phyloP scores from a whole-genome alignment of 108 stramenopile species.

The Cyclotella cryptica region DNA sequence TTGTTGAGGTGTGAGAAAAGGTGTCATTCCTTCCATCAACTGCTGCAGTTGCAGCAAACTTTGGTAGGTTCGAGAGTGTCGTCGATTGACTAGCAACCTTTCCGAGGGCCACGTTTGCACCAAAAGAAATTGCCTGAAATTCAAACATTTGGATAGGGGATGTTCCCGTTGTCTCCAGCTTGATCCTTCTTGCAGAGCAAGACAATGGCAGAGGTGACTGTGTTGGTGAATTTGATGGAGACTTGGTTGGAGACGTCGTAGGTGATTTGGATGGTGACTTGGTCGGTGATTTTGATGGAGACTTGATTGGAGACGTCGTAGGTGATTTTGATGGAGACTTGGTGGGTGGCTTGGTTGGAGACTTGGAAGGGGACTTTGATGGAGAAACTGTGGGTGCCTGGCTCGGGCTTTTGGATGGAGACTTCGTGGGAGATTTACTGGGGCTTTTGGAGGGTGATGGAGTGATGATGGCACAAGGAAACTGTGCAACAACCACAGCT shows the following conservation, averaged over 20 bases:
- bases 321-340: no score
- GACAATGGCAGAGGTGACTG: not conserved
- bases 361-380: not conserved
- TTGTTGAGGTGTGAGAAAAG: not conserved
- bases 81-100: not conserved
- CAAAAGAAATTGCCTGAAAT: not conserved
- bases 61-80: not conserved
- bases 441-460: not conserved
- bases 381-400: not conserved
- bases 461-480: not conserved
- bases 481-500: no score
- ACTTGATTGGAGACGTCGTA: no score
- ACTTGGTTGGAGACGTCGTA: not conserved
- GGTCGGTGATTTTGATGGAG: not conserved
- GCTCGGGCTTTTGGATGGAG: not conserved
- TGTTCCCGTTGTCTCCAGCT: not conserved
- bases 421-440: not conserved
- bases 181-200: not conserved
- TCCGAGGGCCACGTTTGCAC: not conserved
- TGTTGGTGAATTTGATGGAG: not conserved
- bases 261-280: not conserved
- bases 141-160: slow-evolving; percentile 6
- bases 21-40: not conserved
- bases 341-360: not conserved
- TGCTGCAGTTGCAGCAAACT: not conserved